phyloP scores from a whole-genome alignment of 768 basidiomycete species.

The Boletus subcaerulescens region DNA sequence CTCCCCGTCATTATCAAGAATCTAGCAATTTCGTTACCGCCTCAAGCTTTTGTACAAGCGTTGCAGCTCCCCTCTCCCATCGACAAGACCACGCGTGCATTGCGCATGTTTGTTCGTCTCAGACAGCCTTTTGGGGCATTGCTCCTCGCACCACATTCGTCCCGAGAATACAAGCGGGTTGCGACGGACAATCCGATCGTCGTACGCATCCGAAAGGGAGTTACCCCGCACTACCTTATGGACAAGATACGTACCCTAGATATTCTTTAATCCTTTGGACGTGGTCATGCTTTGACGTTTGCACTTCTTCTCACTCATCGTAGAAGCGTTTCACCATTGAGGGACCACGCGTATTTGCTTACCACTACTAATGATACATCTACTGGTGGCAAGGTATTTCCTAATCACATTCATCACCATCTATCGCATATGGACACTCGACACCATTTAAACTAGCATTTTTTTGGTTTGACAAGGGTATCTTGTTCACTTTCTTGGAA shows the following conservation, averaged over 20 bases:
- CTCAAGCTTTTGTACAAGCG: neutral
- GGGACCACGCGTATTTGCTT: too few relatives aligned
- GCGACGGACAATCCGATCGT: slow-evolving; percentile 16
- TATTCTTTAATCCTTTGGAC: slow-evolving; percentile 3
- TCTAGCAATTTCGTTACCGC: neutral
- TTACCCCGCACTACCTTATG: slow-evolving; percentile 2
- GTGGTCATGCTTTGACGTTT: neutral
- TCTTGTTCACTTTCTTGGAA: too few relatives aligned
- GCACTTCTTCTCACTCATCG: too few relatives aligned
- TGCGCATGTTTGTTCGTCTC: slow-evolving; percentile 12
- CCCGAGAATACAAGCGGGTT: slow-evolving; percentile 16
- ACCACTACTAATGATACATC: too few relatives aligned
- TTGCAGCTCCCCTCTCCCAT: slow-evolving; percentile 12
- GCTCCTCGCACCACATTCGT: slow-evolving; percentile 7
- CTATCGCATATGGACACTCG: too few relatives aligned
- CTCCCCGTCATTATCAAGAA: neutral
- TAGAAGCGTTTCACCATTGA: too few relatives aligned
- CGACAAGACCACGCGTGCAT: slow-evolving; percentile 12
- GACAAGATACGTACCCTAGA: slow-evolving; percentile 18
- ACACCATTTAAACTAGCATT: too few relatives aligned
- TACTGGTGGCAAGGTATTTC: too few relatives aligned
- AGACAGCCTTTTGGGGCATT: slow-evolving; percentile 17
- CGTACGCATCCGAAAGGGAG: slow-evolving; percentile 9
- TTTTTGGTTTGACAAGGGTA: too few relatives aligned
- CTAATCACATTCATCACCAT: too few relatives aligned